Conservation (phyloP, 768 basidiomycete species). For the Leccinum uliginosum region DNA sequence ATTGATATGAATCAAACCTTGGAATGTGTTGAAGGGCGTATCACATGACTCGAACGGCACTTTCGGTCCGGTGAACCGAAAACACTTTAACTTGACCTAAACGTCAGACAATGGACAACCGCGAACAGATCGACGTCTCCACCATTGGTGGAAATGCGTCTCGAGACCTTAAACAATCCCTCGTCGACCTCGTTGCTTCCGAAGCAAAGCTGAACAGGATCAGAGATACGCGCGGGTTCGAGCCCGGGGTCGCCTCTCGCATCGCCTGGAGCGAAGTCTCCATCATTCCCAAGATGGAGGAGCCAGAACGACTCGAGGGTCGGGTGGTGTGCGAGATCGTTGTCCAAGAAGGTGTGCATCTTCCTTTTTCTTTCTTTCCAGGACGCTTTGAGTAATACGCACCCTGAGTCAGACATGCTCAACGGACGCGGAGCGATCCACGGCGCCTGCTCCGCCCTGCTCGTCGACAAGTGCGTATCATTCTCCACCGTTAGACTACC, state of each 20-base stretch:
- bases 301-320: constrained; percentile 40
- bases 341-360: constrained; percentile 38
- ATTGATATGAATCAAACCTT: not conserved
- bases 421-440: constrained; percentile 47
- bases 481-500: not conserved
- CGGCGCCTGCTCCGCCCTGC: constrained; percentile 50
- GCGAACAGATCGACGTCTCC: constrained; percentile 16
- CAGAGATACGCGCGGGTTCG: constrained; percentile 19
- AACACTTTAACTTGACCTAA: not conserved
- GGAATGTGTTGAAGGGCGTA: not conserved
- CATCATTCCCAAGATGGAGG: constrained; percentile 40
- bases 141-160: constrained; percentile 29
- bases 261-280: constrained; percentile 40
- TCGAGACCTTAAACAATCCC: constrained; percentile 21
- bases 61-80: not conserved
- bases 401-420: constrained; percentile 49
- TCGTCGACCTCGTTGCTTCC: constrained; percentile 18
- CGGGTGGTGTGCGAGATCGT: constrained; percentile 41
- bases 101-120: constrained; percentile 6
- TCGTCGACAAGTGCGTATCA: constrained; percentile 47
- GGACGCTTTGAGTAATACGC: not conserved
- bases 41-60: not conserved
- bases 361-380: not conserved
- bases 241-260: constrained; percentile 19
- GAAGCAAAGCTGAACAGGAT: constrained; percentile 4